Evolutionary conservation across 441 rosid genomes (phyloP), one percentile per base, ranked within the genome.

Genomic region (Brassica balearica): DNA sequence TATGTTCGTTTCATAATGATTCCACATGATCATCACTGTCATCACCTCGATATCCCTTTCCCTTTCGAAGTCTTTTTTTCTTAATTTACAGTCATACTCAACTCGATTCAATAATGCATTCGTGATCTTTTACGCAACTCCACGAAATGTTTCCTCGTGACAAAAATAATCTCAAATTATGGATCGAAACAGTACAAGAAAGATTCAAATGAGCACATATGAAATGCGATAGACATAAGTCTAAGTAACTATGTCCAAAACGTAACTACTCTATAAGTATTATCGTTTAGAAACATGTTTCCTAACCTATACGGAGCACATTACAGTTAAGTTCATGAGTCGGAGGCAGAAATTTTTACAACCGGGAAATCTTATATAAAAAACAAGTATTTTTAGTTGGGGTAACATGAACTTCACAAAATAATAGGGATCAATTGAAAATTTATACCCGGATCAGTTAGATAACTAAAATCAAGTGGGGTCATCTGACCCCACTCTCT

Each of bases 1-100:
- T 73, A 68, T 62, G 19, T 15, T 41, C 34, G 58, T 75, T 72
- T 71, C 73, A 80, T 65, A 71, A 80, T 80, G 80, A 80, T 80
- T 75, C 48, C 51, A 46, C 64, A 71, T 60, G 68, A 80, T 80
- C 73, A 71, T 80, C 79, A 70, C 72, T 23, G 59, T 62, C 72
- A 43, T 75, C 80, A 71, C 77, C 65, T 36, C 53, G 63, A 64
- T 65, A 71, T 69, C 43, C 58, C 72, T 64, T 65, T 64, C 79
- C 34, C 43, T 74, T 59, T 65, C 73, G 8, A 65, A 75, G 15
- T 80, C 32, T 25, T 74, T 32, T 27, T 6, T 59, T 65, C 23
- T 80, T 64, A 41, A 70, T 10, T 19, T 2, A 43, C 63, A 58
- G 46, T 55, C 55, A 68, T 64, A 62, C 48, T 79, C 61, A 3